A percentile compares a stretch with the other conserved stretches of the same genome.
Evolutionary conservation across 495 filamentous ascomycete species (phyloP).

Genomic region (Chaetomium tenue): DNA sequence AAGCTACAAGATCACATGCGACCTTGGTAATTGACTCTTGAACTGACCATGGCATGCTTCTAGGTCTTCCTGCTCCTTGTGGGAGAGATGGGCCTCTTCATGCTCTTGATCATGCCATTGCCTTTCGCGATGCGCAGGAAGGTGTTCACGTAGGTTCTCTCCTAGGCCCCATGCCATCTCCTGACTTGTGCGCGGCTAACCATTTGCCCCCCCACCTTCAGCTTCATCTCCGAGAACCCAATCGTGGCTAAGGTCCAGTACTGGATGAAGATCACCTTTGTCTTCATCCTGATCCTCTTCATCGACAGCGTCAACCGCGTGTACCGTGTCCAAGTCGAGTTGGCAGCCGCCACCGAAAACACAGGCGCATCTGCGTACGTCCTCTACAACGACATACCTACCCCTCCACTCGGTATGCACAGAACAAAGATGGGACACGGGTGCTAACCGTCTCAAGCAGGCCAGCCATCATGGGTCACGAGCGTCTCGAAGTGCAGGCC

Average conservation of each 20-base stretch:
- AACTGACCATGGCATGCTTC: slow-evolving; percentile 31
- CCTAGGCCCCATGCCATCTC: neutral
- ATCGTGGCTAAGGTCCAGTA: slow-evolving; percentile 54
- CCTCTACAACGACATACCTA: slow-evolving; percentile 1
- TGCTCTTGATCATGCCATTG: slow-evolving; percentile 86
- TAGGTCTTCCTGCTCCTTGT: slow-evolving; percentile 94
- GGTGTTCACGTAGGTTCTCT: slow-evolving; percentile 73
- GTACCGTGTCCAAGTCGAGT: slow-evolving; percentile 90
- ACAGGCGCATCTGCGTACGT: slow-evolving; percentile 34
- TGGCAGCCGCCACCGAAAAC: slow-evolving; percentile 58
- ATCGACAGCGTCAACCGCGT: slow-evolving; percentile 98
- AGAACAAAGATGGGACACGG: slow-evolving; percentile 6
- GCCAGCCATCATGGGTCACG: slow-evolving; percentile 74
- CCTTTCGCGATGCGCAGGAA: slow-evolving; percentile 83
- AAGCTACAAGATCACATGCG: neutral
- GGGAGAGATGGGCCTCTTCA: slow-evolving; percentile 89
- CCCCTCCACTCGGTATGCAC: neutral
- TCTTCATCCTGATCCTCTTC: slow-evolving; percentile 97
- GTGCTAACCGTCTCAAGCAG: slow-evolving; percentile 34
- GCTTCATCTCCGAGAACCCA: slow-evolving; percentile 81
- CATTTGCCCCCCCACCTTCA: slow-evolving; percentile 13
- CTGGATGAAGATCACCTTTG: slow-evolving; percentile 81
- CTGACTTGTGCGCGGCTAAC: neutral
- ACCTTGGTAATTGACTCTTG: neutral
- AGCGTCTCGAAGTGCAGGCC: slow-evolving; percentile 96